Conservation (phyloP, 345 rosid genomes). For the Hypericum perforatum region DNA sequence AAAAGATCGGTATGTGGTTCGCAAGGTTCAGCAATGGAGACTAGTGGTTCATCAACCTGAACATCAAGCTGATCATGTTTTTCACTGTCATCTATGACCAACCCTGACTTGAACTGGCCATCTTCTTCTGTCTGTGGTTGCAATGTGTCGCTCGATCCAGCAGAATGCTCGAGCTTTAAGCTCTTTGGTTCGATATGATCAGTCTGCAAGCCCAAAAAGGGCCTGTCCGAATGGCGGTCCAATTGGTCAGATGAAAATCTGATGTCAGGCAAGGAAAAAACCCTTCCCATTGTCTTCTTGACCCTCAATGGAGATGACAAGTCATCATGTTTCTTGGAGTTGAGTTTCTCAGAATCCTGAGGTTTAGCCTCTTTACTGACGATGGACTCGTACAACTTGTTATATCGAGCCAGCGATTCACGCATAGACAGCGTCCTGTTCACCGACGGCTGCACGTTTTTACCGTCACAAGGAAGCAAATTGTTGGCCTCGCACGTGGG, state of each 20-base stretch:
- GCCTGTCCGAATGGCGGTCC: conserved; percentile 21
- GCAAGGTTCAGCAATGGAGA: too few relatives aligned
- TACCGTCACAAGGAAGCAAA: conserved; percentile 8
- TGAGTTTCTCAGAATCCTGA: conserved; percentile 17
- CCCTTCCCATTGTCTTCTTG: conserved; percentile 38
- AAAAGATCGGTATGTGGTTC: too few relatives aligned
- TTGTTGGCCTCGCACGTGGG: not conserved
- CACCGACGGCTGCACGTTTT: conserved; percentile 11
- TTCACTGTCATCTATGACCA: too few relatives aligned
- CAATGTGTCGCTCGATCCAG: too few relatives aligned
- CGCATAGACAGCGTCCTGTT: conserved; percentile 46
- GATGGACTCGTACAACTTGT: conserved; percentile 47
- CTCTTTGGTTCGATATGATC: conserved; percentile 3
- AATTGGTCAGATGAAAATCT: conserved; percentile 16
- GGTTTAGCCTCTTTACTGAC: conserved; percentile 37
- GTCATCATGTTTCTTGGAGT: conserved; percentile 24
- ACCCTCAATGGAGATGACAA: conserved; percentile 9
- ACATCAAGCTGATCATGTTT: too few relatives aligned
- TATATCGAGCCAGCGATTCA: conserved; percentile 52
- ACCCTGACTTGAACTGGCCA: too few relatives aligned
- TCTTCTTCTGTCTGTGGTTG: too few relatives aligned
- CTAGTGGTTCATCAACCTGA: too few relatives aligned
- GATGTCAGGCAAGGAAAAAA: conserved; percentile 57
- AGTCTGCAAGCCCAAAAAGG: conserved; percentile 10
- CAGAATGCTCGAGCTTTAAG: not conserved